Conservation (phyloP, 1,284 basidiomycete species). For the Trichosporon inkin region DNA sequence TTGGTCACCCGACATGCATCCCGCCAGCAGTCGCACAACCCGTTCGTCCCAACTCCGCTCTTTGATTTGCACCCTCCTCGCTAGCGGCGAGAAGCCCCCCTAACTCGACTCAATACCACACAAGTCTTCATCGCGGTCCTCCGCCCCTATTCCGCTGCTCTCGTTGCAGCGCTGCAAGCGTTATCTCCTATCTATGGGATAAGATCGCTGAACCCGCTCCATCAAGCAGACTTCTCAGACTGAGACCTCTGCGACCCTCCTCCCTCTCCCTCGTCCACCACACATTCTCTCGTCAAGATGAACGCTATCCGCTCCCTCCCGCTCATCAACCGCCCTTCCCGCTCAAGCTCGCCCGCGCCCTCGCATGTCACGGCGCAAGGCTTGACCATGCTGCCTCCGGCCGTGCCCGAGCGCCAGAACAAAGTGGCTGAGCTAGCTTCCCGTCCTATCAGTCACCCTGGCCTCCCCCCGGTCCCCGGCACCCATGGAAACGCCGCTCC, state of each 20-base stretch:
- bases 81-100: constrained; percentile 47
- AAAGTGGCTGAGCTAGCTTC: background rate
- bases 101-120: constrained; percentile 37
- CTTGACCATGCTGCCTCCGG: constrained; percentile 13
- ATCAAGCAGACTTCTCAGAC: background rate
- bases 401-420: constrained; percentile 14
- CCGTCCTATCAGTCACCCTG: background rate
- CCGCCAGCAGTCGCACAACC: constrained; percentile 32
- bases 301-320: constrained; percentile 49
- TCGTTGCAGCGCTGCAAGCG: constrained; percentile 11
- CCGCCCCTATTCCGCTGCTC: constrained; percentile 12
- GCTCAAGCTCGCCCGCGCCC: constrained; percentile 45
- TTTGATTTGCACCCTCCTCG: constrained; percentile 44
- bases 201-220: constrained; percentile 12
- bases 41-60: constrained; percentile 42
- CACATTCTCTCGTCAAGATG: constrained; percentile 32
- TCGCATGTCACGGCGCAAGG: constrained; percentile 28
- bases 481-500: background rate
- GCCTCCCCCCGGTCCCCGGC: constrained; percentile 1
- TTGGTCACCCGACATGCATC: background rate
- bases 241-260: constrained; percentile 1
- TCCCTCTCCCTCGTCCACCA: constrained; percentile 6
- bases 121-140: constrained; percentile 5
- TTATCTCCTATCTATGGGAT: constrained; percentile 27
- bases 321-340: constrained; percentile 50